Evolutionary conservation across 805 yeast species (phyloP), one percentile per base, ranked within the genome.

Genomic region (Myxozyma monticola): DNA sequence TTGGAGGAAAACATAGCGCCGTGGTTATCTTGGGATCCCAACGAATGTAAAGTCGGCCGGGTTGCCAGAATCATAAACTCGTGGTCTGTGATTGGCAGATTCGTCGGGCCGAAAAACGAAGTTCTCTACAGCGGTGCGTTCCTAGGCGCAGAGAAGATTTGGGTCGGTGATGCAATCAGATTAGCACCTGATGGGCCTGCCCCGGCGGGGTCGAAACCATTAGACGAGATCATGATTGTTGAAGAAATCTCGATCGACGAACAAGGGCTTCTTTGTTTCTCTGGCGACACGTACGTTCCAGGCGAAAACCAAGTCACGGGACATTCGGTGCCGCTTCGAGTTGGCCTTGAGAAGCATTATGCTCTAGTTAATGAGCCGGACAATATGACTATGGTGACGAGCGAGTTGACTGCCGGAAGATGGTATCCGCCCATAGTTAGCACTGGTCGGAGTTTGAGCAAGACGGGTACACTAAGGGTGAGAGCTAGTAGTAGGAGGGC

Each of bases 121-220:
- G n/a, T 5, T 1, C 20, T 26, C 2, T 56, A 48, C 25, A 37
- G 31, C 24, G 59, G 59, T 8, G 20, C 36, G 3, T 56, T 48
- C 15, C 38, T 41, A 12, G 60, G 60, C 9, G 52, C 60, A 25
- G 60, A 56, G 25, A 56, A 56, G 45, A 30, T 56, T 17, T 55
- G 54, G 54, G 17, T 12, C 9, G 58, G 58, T 10, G 60, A 56
- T 15, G 56, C 48, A 12, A 22, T 53, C 14, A 24, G 42, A n/a
- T 14, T 52, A 10, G 31, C 20, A 14, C 51, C 56, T n/a, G 51
- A 46, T 10, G 26, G n/a, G 20, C n/a, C n/a, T n/a, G n/a, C n/a
- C n/a, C n/a, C n/a, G n/a, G n/a, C n/a, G n/a, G n/a, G n/a, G n/a
- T n/a, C n/a, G 48, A 35, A 14, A 28, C 20, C 15, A 25, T 18